A percentile compares a stretch with the other conserved stretches of the same genome.
These are phyloP conservation scores for Dysphania ambrosioides DNA, from an alignment of 148 eudicot species.

Conservation along the genomic window DNA sequence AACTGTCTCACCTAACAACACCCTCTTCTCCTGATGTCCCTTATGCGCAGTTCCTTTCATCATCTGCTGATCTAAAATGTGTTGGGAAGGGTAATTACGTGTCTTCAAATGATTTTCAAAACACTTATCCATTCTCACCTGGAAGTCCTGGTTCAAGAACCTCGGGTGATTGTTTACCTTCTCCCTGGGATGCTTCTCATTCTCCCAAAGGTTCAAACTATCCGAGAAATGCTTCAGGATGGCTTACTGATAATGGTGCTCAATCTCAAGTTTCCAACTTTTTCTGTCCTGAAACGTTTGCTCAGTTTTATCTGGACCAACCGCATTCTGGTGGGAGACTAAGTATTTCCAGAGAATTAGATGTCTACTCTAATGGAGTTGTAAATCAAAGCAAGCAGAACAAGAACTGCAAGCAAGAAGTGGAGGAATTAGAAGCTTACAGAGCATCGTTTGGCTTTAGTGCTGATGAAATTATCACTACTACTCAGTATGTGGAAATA, in stretches of 20 bases:
- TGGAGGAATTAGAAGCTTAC: constrained; percentile 91
- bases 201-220: constrained; percentile 45
- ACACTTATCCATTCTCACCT: constrained; percentile 71
- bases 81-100: constrained; percentile 46
- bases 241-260: constrained; percentile 39
- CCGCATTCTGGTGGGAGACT: constrained; percentile 84
- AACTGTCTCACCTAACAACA: constrained; percentile 88
- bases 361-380: constrained; percentile 57
- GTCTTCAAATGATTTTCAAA: constrained; percentile 59
- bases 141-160: constrained; percentile 81
- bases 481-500: constrained; percentile 87
- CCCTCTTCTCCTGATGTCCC: constrained; percentile 99
- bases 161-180: constrained; percentile 46
- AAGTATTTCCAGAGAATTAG: constrained; percentile 84
- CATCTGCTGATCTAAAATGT: constrained; percentile 50
- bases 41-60: constrained; percentile 82
- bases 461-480: constrained; percentile 92
- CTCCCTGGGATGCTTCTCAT: constrained; percentile 51
- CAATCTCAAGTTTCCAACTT: constrained; percentile 77
- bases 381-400: constrained; percentile 63
- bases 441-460: constrained; percentile 99
- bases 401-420: constrained; percentile 68
- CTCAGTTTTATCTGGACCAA: constrained; percentile 86
- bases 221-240: constrained; percentile 44
- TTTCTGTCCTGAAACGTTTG: constrained; percentile 96